Base-by-base conservation (phyloP, 257 asterid species). In the Solanum chilense region DNA sequence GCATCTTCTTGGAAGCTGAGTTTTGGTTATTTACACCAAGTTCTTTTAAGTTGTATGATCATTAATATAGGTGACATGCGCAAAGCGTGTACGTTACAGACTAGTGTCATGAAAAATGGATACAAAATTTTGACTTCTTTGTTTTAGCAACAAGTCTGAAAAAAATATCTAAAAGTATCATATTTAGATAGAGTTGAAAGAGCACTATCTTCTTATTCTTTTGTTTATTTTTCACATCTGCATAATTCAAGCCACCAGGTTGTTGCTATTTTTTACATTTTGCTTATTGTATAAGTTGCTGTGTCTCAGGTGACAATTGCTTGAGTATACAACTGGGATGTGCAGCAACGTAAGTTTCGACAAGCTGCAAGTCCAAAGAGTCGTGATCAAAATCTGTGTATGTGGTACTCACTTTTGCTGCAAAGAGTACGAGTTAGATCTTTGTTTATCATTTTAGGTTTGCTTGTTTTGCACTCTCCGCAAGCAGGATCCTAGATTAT, bases 361-460 rank as follows among this genome's bases (percentile, higher is more conserved):
- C 29, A 27, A 27, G 29, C 93, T 87, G 88, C 88, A 44, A 60
- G 90, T 10, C 58, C 90, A 62, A 86, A 87, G 96, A 93, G 70
- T 91, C 91, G 1, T 93, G 87, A 93, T 86, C 77, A 49, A 76
- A 60, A 56, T 85, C 13, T 45, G 20, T 64, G 35, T 9, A 52
- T 15, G 86, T 85, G 88, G 83, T 47, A 44, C 83, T 25, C 83
- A 35, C 9, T 45, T 88, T 87, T 88, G 71, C 81, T 41, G 35
- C 74, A 87, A 35, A 70, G 86, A 62, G 78, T 87, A 60, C 68
- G 86, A 83, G 84, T 69, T 86, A 29, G 86, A 69, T 76, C 85
- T 56, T 41, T 83, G 64, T 75, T 84, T 85, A 71, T 45, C 11
- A 15, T 60, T 60, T 41, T 77, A 41, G 82, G 85, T 70, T 70